Evolutionary conservation across 164 flowering plant species (phyloP), one percentile per base, ranked within the genome.

Genomic region (Nymphaea colorata): DNA sequence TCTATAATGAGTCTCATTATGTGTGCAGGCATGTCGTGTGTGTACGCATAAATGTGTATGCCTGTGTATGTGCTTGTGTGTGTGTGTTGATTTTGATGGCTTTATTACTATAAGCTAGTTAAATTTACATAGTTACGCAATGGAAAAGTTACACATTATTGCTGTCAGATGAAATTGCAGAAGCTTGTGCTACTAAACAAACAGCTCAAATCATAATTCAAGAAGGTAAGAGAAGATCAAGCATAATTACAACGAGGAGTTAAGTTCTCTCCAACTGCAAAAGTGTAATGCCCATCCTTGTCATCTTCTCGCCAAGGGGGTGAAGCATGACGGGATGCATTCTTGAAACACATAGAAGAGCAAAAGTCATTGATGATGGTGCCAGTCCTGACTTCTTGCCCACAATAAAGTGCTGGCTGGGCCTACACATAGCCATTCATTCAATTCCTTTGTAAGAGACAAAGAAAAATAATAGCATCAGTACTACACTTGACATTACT

Each of bases 261-360:
- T 73, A 92, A 74, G 74, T 81, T 82, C 43, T 92, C 96, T 66
- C 98, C 96, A 70, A 90, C 45, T 8, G 77, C 81, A 79, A 82
- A 92, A 41, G 82, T 79, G 66, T 87, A 92, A 72, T 92, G 98
- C 0, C 98, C 98, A 67, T 92, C 94, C 81, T 90, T 87, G 75
- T 92, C 93, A 79, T 92, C 98, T 15, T 78, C 83, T 72, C 98
- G 80, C 93, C 91, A 84, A 57, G 98, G 96, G 47, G 98, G 93
- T 5, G 98, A 90, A 47, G 76, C 86, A 77, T 77, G 77, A 55
- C 77, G 87, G 68, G 85, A 79, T 59, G 81, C 45, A 36, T 79
- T 82, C 67, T 83, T 79, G 71, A 74, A 81, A 76, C 79, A 81
- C 73, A 81, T 45, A 57, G 87, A 75, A 59, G 91, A 68, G 72